A percentile compares a stretch with the other conserved stretches of the same genome.
These are phyloP conservation scores for Scutellaria minor DNA, from an alignment of 257 asterid genomes.

Conservation along the genomic window DNA sequence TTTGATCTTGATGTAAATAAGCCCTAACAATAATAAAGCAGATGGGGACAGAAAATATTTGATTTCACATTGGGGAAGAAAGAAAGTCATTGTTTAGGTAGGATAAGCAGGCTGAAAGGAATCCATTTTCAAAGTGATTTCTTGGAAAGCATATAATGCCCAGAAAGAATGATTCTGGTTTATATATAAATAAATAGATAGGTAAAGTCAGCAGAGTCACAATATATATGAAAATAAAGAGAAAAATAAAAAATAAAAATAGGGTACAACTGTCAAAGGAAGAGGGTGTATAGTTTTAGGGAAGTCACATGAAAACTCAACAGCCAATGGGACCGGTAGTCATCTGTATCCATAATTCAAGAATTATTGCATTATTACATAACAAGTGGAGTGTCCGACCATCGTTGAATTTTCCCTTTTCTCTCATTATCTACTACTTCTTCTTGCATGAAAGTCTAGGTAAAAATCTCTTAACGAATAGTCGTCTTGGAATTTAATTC, in stretches of 20 bases:
- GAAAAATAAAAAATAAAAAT: background rate
- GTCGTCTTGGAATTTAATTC: slow-evolving; percentile 53
- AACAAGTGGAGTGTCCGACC: slow-evolving; percentile 61
- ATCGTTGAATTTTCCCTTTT: slow-evolving; percentile 37
- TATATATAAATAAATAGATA: background rate
- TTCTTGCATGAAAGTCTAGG: slow-evolving; percentile 57
- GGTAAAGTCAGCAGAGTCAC: slow-evolving; percentile 40
- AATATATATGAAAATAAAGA: slow-evolving; percentile 56
- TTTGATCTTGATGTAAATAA: slow-evolving; percentile 6
- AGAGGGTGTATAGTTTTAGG: slow-evolving; percentile 27
- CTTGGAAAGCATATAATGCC: slow-evolving; percentile 50
- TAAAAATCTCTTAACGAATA: slow-evolving; percentile 38
- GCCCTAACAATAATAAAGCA: slow-evolving; percentile 16
- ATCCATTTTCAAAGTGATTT: slow-evolving; percentile 43
- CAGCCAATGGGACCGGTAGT: slow-evolving; percentile 65
- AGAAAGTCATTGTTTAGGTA: slow-evolving; percentile 63
- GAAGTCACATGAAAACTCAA: slow-evolving; percentile 70
- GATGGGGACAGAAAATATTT: slow-evolving; percentile 35
- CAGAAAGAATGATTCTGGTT: slow-evolving; percentile 35
- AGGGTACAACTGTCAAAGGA: slow-evolving; percentile 62
- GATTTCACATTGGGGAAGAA: slow-evolving; percentile 38
- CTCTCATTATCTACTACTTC: slow-evolving; percentile 23
- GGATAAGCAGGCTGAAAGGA: slow-evolving; percentile 43
- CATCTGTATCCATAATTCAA: slow-evolving; percentile 58
- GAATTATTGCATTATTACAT: slow-evolving; percentile 64